These are phyloP conservation scores for Petrea volubilis DNA, from an alignment of 257 asterid species.

Conservation along the genomic window DNA sequence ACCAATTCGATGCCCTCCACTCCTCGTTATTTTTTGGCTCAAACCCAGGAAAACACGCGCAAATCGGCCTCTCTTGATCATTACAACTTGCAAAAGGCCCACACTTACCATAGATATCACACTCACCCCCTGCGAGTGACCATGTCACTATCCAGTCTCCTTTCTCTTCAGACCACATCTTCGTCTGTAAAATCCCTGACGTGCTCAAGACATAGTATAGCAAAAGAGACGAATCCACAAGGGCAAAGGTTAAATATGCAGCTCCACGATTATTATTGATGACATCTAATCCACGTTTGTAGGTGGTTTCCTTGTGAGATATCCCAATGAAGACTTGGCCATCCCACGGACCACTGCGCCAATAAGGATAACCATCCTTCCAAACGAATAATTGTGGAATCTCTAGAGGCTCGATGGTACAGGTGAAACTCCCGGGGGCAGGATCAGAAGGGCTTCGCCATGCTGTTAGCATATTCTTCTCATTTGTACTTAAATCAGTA, in stretches of 20 bases:
- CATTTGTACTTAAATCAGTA: conserved; percentile 11
- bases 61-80: conserved; percentile 22
- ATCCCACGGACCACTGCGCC: conserved; percentile 61
- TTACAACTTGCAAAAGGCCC: conserved; percentile 57
- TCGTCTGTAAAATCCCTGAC: conserved; percentile 25
- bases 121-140: conserved; percentile 18
- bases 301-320: conserved; percentile 13
- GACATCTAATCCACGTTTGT: conserved; percentile 33
- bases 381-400: neutral
- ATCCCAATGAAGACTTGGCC: conserved; percentile 45
- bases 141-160: conserved; percentile 34
- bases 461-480: conserved; percentile 25
- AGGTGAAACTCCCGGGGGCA: conserved; percentile 44
- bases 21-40: conserved; percentile 32
- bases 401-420: neutral
- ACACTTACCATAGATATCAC: conserved; percentile 53
- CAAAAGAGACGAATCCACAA: conserved; percentile 16
- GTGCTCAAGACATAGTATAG: conserved; percentile 18
- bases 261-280: conserved; percentile 3
- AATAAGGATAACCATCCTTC: conserved; percentile 19
- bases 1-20: conserved; percentile 60
- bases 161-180: conserved; percentile 33
- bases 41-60: conserved; percentile 54
- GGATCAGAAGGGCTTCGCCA: conserved; percentile 61
- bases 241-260: conserved; percentile 20